Base-by-base conservation (phyloP, 2,329 filamentous ascomycete species). In the Fusarium proliferatum region DNA sequence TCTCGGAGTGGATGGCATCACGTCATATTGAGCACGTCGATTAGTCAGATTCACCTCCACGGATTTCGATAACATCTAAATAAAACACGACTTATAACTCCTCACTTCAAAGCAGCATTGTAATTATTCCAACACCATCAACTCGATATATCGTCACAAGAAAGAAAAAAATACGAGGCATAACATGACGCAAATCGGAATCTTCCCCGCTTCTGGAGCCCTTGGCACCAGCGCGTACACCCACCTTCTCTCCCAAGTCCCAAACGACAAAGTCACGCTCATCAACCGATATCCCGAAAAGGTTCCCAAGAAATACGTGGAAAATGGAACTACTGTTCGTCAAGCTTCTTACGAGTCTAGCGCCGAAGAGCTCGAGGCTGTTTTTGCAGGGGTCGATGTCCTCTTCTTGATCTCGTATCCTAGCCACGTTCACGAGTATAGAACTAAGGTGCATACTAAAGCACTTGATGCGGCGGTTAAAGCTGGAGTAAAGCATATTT, bases 171-270 rank as follows among this genome's bases (percentile, higher is more conserved):
- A 33, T 33, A 38, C 5, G 8, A 39, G 10, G 19, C 15, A 15
- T 12, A 21, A 1, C 17, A 72, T 73, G 70, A 56, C 51, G 39
- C 66, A 66, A 23, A 69, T 73, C n/a, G 73, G 73, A 19, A 57
- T 75, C 30, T 75, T 76, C 46, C 73, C 73, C 55, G 73, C 73
- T n/a, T 76, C 73, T 3, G 73, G 72, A 12, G 70, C 61, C 5
- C 60, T 75, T 1, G 73, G 73, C 21, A 68, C 66, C 6, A 76
- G 73, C 53, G 74, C 73, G 0, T 74, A 71, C 15, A 71, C 59
- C 0, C 73, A 75, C 7, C 58, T 75, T 2, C 52, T 75, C 0
- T 48, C 56, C 0, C 61, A 59, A 36, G 33, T 69, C 4, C 57
- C 69, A 3, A 65, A 68, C 8, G 33, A 71, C 6, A 30, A 46